These are phyloP conservation scores for Penicillium thymicola DNA, from an alignment of 2,329 filamentous ascomycete genomes.

Conservation along the genomic window DNA sequence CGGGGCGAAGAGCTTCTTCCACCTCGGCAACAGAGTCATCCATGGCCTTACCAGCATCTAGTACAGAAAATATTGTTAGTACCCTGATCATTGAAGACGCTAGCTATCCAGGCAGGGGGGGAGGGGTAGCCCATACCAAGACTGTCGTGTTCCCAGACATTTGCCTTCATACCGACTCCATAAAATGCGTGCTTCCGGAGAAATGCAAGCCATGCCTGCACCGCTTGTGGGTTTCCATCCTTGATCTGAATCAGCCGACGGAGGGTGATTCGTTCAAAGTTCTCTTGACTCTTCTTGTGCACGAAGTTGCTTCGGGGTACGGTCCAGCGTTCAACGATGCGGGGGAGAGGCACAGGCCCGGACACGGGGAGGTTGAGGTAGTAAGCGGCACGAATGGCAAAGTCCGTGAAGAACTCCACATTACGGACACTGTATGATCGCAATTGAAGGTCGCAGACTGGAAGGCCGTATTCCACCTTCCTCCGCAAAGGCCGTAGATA, in stretches of 20 bases:
- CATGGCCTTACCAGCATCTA: conserved; percentile 43
- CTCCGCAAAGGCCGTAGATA: conserved; percentile 82
- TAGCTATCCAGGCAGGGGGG: neutral
- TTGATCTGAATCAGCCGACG: conserved; percentile 86
- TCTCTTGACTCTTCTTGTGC: conserved; percentile 96
- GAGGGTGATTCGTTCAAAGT: conserved; percentile 89
- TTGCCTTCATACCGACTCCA: conserved; percentile 98
- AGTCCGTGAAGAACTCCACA: conserved; percentile 91
- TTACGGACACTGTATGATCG: conserved; percentile 88
- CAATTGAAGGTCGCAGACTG: conserved; percentile 85
- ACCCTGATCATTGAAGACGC: neutral
- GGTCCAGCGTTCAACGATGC: conserved; percentile 89
- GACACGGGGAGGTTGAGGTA: conserved; percentile 83
- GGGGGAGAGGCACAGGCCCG: conserved; percentile 81
- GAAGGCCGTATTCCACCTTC: conserved; percentile 69
- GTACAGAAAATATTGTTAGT: conserved; percentile 11
- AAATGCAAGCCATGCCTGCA: conserved; percentile 90
- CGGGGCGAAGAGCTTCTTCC: conserved; percentile 39
- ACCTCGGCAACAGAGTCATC: conserved; percentile 38
- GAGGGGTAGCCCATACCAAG: conserved; percentile 55
- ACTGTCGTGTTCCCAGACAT: conserved; percentile 83
- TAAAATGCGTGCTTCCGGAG: conserved; percentile 88
- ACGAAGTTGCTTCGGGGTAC: conserved; percentile 87
- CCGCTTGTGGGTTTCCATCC: conserved; percentile 82
- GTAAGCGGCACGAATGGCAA: conserved; percentile 90